Base-by-base conservation (phyloP, 1,284 basidiomycete species). In the Ustilago cynodontis region DNA sequence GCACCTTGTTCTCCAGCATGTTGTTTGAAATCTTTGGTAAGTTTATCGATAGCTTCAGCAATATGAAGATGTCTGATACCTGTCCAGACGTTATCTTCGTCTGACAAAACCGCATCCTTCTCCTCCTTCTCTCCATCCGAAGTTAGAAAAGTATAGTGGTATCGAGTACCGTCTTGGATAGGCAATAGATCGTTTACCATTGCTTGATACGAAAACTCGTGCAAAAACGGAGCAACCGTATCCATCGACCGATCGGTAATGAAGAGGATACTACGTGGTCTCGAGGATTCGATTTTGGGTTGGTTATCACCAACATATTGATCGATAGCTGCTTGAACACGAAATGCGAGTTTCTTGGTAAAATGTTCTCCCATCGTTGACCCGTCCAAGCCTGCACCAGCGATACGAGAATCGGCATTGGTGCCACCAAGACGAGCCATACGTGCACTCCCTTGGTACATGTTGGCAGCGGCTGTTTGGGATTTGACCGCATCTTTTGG, bases 131-230 rank as follows among this genome's bases (percentile, higher is more conserved):
- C 89, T 14, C 94, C 95, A 1, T 86, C 82, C 26, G 83, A 59
- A 24, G 71, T 81, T 54, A 57, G 50, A 47, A 80, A 62, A 16
- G 88, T 92, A 77, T 86, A 97, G 92, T 90, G 91, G 87, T 98
- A 99, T 86, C 90, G 91, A 3, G 89, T 90, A 28, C 95, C 96
- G 73, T 95, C 90, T 16, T 79, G 59, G 65, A 99, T 93, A 20
- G 92, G 91, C 1, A 99, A 89, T 31, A 99, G 87, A 86, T 99
- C 97, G 81, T 96, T 95, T 57, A 92, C 92, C 97, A 99, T 99
- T 0, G 97, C 96, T 86, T 99, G 97, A 86, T 99, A 99, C 43
- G 95, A 98, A 85, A 99, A 99, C 83, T 99, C 97, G 86, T 99
- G 97, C 50, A 98, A 86, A 74, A 98, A 90, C 0, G 97, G 96